Percentiles rank a stretch among this genome's conserved stretches.
phyloP scores from a whole-genome alignment of 257 asterid species.

The Perilla frutescens region DNA sequence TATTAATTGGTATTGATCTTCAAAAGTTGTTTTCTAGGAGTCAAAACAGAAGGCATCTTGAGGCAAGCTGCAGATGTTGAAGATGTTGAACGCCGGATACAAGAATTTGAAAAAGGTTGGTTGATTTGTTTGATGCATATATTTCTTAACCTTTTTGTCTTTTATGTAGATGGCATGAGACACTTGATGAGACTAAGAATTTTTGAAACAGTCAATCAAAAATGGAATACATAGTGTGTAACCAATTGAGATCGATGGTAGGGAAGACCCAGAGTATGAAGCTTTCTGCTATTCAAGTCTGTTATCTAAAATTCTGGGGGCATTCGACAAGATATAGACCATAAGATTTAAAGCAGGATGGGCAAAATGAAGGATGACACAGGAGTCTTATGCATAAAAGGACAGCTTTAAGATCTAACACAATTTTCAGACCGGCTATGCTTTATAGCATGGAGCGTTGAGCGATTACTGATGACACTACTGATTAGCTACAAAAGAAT shows the following conservation, averaged over 20 bases:
- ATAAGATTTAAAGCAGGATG: too few relatives aligned
- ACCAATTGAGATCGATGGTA: background rate
- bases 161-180: slow-evolving; percentile 8
- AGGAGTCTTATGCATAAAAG: too few relatives aligned
- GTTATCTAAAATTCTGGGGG: too few relatives aligned
- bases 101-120: slow-evolving; percentile 93
- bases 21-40: slow-evolving; percentile 56
- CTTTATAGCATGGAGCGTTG: too few relatives aligned
- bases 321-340: too few relatives aligned
- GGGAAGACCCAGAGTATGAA: background rate
- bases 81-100: slow-evolving; percentile 86
- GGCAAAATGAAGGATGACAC: too few relatives aligned
- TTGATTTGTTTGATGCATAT: slow-evolving; percentile 33
- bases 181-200: background rate
- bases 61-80: slow-evolving; percentile 99
- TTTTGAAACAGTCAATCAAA: background rate
- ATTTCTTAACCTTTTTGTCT: background rate
- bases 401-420: too few relatives aligned
- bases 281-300: too few relatives aligned
- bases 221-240: background rate
- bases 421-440: too few relatives aligned
- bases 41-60: slow-evolving; percentile 88
- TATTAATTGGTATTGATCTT: slow-evolving; percentile 39
- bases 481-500: too few relatives aligned
- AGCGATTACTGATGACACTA: too few relatives aligned